Base-by-base conservation (phyloP, 2,329 filamentous ascomycete species). In the Drechslerella coelobrocha region DNA sequence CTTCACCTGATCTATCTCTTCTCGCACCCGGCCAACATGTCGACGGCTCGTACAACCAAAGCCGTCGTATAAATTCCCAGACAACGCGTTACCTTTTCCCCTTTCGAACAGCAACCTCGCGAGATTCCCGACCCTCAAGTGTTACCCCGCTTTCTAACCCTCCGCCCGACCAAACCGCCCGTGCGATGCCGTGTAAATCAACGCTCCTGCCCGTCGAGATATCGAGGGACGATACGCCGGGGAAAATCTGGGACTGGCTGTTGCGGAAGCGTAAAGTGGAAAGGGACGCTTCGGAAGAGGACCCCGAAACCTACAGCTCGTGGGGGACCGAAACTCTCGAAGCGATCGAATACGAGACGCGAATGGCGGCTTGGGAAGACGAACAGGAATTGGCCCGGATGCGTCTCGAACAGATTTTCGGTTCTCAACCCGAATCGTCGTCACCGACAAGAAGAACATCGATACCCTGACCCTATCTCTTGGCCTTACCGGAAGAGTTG, bases 231-330 rank as follows among this genome's bases (percentile, higher is more conserved):
- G 41, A 61, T 26, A 68, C 63, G 14, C 63, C 56, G 45, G 39
- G 56, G 17, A 56, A 68, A 34, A 61, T 61, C 23, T 68, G 63
- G 56, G 63, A 68, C 50, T 61, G 63, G 63, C 51, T 68, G 24
- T 48, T 68, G 26, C 63, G 63, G 5, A 61, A 68, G 52, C 56
- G 63, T 56, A 68, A 61, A 54, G 56, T 61, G 29, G 31, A 56
- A 23, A 56, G 63, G 14, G 63, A 68, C 51, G 56, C 50, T 24
- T 56, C 41, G 41, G 63, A 68, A 50, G 29, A 52, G 34, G 23
- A 48, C 43, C 63, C 63, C 19, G 41, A 61, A 52, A 61, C 55
- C 14, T 61, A 56, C 56, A 68, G 61, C 37, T 24, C 43, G 37
- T 68, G 63, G 63, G 63, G 63, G 23, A 34, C 51, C 27, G 63